A percentile compares a stretch with the other conserved stretches of the same genome.
These are phyloP conservation scores for Houttuynia cordata DNA, from an alignment of 164 flowering plant species.

Conservation along the genomic window DNA sequence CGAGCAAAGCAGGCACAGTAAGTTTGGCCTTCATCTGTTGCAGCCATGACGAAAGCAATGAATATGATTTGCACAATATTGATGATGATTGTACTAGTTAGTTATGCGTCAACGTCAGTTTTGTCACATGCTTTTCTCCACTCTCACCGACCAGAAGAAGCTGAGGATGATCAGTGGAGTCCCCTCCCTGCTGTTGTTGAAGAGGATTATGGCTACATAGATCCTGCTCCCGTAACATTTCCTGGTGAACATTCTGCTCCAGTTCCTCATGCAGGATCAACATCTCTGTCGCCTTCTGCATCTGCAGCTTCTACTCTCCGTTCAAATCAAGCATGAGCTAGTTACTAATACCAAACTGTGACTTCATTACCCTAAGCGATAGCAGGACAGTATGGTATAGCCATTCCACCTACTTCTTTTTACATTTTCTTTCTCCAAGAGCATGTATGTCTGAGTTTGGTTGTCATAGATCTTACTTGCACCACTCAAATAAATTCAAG, in stretches of 20 bases:
- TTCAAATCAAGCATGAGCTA: not conserved
- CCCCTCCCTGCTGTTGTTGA: not conserved
- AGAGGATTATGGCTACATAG: not conserved
- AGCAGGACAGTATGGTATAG: no score
- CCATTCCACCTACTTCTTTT: no score
- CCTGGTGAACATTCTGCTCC: not conserved
- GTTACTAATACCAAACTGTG: not conserved
- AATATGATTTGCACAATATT: not conserved
- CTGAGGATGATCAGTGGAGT: no score
- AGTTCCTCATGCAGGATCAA: not conserved
- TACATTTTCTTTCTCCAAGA: no score
- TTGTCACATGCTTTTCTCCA: not conserved
- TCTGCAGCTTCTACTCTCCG: not conserved
- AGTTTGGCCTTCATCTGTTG: not conserved
- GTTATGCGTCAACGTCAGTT: not conserved
- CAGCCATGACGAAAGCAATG: not conserved
- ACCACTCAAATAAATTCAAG: no score
- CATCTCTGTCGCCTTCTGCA: not conserved
- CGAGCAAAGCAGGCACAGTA: no score
- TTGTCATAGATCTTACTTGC: no score
- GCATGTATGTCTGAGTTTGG: no score
- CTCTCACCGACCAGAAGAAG: not conserved
- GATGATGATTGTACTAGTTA: not conserved
- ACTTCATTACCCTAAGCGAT: no score
- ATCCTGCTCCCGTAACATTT: not conserved